Base-by-base conservation (phyloP, 768 basidiomycete genomes). In the Russula earlei region DNA sequence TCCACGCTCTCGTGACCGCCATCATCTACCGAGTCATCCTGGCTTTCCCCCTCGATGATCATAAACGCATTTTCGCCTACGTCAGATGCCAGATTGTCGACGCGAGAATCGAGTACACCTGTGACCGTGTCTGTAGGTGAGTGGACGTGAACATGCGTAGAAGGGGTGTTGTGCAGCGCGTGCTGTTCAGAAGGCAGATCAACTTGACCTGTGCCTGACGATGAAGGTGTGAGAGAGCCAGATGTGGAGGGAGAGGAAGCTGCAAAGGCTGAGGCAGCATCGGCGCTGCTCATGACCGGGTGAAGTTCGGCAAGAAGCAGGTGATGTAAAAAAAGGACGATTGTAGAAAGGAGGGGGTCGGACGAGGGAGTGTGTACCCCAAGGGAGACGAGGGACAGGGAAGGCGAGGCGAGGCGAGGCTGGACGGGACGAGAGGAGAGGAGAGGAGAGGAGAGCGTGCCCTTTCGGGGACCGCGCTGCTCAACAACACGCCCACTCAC, bases 261-360 rank as follows among this genome's bases (percentile, higher is more conserved):
- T 62, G 59, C 61, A 47, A 47, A 63, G 64, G 67, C 66, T 8
- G 56, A 57, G 25, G 24, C 50, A 68, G 70, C 66, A 67, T 71
- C 70, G 63, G 70, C 69, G 68, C 72, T 71, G 69, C 67, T 75
- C 75, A 76, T 76, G 72, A 69, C 66, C 64, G 59, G 44, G 52
- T 38, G 49, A 54, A 55, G 50, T 34, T 51, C 40, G 42, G 56
- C 56, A 25, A 47, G 52, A 59, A 52, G 38, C 22, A 49, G 34
- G 50, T 50, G 25, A 48, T 29, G 47, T 29, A 25, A 44, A 22
- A 22, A n/a, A 54, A 38, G 29, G 29, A 49, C 53, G 22, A 38
- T 41, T 48, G 47, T 38, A 44, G 56, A 53, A 51, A 42, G 31
- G 48, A 42, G 38, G 17, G n/a, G 46, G 47, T 27, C 34, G 51